Conservation (phyloP, 495 filamentous ascomycete genomes). For the Jackrogersella minutella region DNA sequence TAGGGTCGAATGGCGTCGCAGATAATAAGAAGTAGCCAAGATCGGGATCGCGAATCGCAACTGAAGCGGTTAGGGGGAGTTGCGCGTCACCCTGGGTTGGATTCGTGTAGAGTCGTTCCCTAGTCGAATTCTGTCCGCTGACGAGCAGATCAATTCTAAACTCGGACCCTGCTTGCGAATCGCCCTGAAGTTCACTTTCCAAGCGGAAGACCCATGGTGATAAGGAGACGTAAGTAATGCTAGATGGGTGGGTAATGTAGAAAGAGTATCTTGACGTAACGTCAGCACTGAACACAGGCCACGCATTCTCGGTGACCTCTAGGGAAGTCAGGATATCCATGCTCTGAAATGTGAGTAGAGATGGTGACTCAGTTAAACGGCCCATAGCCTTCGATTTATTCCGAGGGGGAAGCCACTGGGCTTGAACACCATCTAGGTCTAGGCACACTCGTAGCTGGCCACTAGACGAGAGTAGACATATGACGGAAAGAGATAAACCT, state of each 20-base stretch:
- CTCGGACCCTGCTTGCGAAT: conserved; percentile 69
- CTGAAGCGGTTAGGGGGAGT: conserved; percentile 63
- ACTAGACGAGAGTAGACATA: conserved; percentile 78
- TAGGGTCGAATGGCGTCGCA: conserved; percentile 66
- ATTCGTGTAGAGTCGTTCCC: conserved; percentile 66
- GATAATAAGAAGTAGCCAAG: conserved; percentile 84
- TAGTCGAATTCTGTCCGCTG: conserved; percentile 65
- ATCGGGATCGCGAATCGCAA: conserved; percentile 75
- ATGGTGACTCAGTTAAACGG: conserved; percentile 42
- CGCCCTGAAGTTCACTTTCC: conserved; percentile 74
- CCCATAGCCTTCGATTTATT: conserved; percentile 54
- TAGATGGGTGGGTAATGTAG: conserved; percentile 76
- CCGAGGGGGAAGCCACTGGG: conserved; percentile 79
- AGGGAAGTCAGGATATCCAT: conserved; percentile 67
- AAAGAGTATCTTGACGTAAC: conserved; percentile 76
- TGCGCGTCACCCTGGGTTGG: conserved; percentile 46
- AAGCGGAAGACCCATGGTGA: conserved; percentile 77
- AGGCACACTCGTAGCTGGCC: conserved; percentile 80
- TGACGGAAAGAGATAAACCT: conserved; percentile 72
- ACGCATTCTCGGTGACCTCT: conserved; percentile 61
- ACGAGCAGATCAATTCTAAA: conserved; percentile 78
- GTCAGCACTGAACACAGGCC: conserved; percentile 80
- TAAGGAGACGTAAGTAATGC: conserved; percentile 75
- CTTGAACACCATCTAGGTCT: conserved; percentile 80
- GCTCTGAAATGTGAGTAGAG: conserved; percentile 60